These are phyloP conservation scores for Nakazawaea holstii DNA, from an alignment of 805 yeast species.

Conservation along the genomic window DNA sequence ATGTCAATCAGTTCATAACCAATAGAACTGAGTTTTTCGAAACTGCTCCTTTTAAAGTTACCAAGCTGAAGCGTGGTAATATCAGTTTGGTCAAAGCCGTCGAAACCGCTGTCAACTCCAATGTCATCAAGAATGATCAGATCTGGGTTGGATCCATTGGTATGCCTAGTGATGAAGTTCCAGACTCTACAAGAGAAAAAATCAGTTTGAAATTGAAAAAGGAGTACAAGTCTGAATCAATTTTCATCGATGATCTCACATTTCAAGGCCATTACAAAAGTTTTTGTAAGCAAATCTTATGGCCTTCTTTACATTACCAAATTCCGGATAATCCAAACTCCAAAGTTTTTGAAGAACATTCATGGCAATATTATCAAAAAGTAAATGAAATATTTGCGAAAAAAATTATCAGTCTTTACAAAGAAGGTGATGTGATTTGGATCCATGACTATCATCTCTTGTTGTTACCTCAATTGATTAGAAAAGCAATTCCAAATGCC, in stretches of 20 bases:
- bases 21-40: constrained; percentile 38
- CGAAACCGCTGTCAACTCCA: constrained; percentile 44
- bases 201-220: constrained; percentile 43
- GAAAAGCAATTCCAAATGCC: constrained; percentile 72
- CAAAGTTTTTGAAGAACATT: constrained; percentile 91
- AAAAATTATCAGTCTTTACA: constrained; percentile 59
- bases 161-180: constrained; percentile 82
- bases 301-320: constrained; percentile 94
- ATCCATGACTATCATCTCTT: constrained; percentile 90
- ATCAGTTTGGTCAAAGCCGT: constrained; percentile 88
- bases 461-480: constrained; percentile 79
- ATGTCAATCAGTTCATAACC: constrained; percentile 23
- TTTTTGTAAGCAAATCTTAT: constrained; percentile 88
- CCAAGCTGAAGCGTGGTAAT: constrained; percentile 69
- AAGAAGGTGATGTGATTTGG: constrained; percentile 80
- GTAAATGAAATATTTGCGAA: constrained; percentile 81
- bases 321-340: constrained; percentile 93
- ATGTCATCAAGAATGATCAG: constrained; percentile 24
- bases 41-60: constrained; percentile 69
- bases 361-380: constrained; percentile 79
- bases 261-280: constrained; percentile 89
- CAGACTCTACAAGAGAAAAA: constrained; percentile 44
- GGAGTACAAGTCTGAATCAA: constrained; percentile 56
- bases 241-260: constrained; percentile 69
- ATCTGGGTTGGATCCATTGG: constrained; percentile 91